Conservation (phyloP, 169 alveolate species). For the Plasmodium berghei region DNA sequence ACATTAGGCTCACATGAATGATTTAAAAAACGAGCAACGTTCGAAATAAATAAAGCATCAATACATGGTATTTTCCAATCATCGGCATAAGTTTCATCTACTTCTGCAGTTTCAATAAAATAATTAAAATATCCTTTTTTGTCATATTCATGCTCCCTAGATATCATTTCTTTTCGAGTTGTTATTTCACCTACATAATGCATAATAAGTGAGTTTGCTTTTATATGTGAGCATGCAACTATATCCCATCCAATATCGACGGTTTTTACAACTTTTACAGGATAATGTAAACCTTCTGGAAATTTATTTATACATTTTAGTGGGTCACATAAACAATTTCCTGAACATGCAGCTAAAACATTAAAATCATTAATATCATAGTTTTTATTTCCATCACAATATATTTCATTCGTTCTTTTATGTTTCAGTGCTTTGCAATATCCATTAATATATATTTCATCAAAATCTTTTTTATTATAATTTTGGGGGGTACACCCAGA, state of each 20-base stretch:
- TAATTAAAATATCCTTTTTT: constrained; percentile 84
- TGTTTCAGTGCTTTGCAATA: constrained; percentile 82
- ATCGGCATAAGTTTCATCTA: constrained; percentile 83
- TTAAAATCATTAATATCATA: constrained; percentile 79
- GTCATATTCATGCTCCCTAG: constrained; percentile 86
- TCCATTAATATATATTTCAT: constrained; percentile 77
- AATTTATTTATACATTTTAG: constrained; percentile 81
- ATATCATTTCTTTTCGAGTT: constrained; percentile 87
- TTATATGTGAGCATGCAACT: constrained; percentile 77
- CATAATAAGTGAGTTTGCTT: constrained; percentile 87
- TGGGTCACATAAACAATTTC: constrained; percentile 86
- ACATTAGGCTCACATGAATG: constrained; percentile 93
- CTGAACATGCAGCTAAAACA: constrained; percentile 84
- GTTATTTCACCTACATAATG: constrained; percentile 91
- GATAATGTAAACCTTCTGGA: constrained; percentile 84
- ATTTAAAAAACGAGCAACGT: constrained; percentile 90
- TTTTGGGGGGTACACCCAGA: constrained; percentile 83
- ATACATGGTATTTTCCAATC: constrained; percentile 89
- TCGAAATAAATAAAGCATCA: constrained; percentile 88
- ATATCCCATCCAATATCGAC: constrained; percentile 84
- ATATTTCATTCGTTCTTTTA: constrained; percentile 69
- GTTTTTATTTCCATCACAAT: constrained; percentile 82
- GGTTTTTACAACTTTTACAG: constrained; percentile 83
- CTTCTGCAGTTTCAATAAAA: constrained; percentile 86
- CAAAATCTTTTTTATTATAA: constrained; percentile 71